Evolutionary conservation across 78 protist species (phyloP), one percentile per base, ranked within the genome.

Genomic region (Fonticula alba): DNA sequence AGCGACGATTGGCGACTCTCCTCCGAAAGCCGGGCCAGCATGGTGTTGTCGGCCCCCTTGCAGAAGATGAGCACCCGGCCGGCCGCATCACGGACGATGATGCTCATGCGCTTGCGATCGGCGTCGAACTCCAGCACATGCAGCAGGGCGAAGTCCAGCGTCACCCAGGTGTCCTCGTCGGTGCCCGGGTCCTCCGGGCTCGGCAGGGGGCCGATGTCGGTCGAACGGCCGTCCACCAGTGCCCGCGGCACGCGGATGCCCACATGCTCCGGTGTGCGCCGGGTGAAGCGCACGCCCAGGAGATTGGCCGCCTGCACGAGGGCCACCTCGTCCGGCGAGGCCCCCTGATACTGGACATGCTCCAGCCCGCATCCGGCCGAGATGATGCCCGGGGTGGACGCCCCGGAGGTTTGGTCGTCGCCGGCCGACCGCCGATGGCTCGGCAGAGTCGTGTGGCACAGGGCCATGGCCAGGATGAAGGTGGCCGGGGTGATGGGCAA

Each of bases 261-360:
- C 29, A 69, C 71, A 38, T 26, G 1, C 33, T 56, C 38, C 15
- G 64, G 59, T 37, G 46, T 54, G 5, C 74, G 73, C 41, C 10
- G 52, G 51, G 51, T 65, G 66, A 84, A 80, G 29, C 56, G 67
- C 7, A 80, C 54, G 19, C 86, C 88, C 5, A 88, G 67, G 27
- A 31, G 50, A 26, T 64, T 46, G 19, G 82, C 81, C 0, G 84
- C 88, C 9, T 2, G 36, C 19, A 88, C 91, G 32, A 88, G 82
- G 32, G 89, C 90, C 24, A 60, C 83, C 63, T 89, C 95, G 60
- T 89, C 95, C 6, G 95, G 95, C 7, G 91, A 83, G 31, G 80
- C 62, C 4, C 89, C 86, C 64, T 80, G 79, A 7, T 38, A 38
- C 43, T 9, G 17, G 43, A 38, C 57, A 52, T 10, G 22, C 47